phyloP scores from a whole-genome alignment of 345 rosid genomes.

The Eucalyptus curtisii region DNA sequence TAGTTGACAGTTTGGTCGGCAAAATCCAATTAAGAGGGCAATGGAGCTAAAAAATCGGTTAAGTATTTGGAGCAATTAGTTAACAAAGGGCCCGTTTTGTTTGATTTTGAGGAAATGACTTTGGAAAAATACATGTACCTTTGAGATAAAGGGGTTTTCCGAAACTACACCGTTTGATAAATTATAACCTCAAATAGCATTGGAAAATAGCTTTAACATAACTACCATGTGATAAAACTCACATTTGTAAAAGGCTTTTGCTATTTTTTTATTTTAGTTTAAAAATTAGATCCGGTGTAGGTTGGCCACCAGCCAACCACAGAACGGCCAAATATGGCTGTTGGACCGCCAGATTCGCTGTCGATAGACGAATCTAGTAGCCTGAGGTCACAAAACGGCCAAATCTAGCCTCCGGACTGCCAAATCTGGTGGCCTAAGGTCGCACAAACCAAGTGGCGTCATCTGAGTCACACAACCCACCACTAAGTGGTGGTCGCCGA shows the following conservation, averaged over 20 bases:
- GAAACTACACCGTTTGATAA: accelerated
- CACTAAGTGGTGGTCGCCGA: accelerated
- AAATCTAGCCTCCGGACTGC: accelerated
- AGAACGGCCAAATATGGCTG: accelerated
- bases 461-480: accelerated
- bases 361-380: accelerated
- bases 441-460: accelerated
- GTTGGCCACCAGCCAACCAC: accelerated
- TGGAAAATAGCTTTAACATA: accelerated
- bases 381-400: accelerated
- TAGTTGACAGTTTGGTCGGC: neutral
- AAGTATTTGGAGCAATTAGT: neutral
- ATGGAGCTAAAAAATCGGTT: accelerated
- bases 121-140: accelerated
- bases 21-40: neutral
- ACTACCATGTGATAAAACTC: too few relatives aligned
- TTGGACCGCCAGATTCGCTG: accelerated
- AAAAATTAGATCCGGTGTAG: accelerated
- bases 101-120: accelerated
- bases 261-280: too few relatives aligned
- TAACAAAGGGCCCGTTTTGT: neutral
- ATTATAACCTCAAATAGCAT: too few relatives aligned
- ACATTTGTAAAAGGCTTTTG: too few relatives aligned
- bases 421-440: accelerated
- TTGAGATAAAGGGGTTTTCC: accelerated